Base-by-base conservation (phyloP, 2,329 filamentous ascomycete genomes). In the Paraphoma chrysanthemicola region DNA sequence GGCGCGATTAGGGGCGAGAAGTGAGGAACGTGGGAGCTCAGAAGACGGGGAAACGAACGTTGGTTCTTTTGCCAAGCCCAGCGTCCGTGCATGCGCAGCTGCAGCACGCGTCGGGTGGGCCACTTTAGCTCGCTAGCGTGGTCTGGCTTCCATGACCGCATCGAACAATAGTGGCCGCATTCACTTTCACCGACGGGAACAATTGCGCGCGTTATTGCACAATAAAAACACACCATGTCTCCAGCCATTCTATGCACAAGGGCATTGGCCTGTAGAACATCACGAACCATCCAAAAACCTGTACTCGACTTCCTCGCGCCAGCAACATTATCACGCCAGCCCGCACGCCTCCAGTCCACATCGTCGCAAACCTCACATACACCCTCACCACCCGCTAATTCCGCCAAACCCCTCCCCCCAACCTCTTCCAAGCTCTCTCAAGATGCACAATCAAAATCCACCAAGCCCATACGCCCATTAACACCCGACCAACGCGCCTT, bases 401-500 rank as follows among this genome's bases (percentile, higher is more conserved):
- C 31, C 39, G 51, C 36, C 42, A 42, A 51, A 50, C 18, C 60
- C 62, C 39, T 31, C 51, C 31, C 51, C 43, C 44, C 31, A 45
- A 29, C 33, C 30, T 43, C 53, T 9, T 16, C 46, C 16, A 50
- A 60, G n/a, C 31, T 52, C 16, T 55, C 58, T 10, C 33, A 55
- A 12, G 6, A 60, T 60, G 54, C 51, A 11, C 43, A 23, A 14
- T 30, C 50, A n/a, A 8, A 56, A 53, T 12, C 60, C 43, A 29
- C 42, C 44, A 57, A 60, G 10, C 64, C 66, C 33, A 56, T 68
- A 54, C 67, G 61, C 46, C 57, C 72, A 7, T 68, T 79, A 49
- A 71, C 64, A 44, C 47, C 51, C 3, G 60, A 70, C 16, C 77
- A 79, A 54, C 63, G 64, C 28, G 57, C 62, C 52, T 79, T 77